Evolutionary conservation across 1,284 basidiomycete genomes (phyloP).

Genomic region (Ganoderma leucocontextum): DNA sequence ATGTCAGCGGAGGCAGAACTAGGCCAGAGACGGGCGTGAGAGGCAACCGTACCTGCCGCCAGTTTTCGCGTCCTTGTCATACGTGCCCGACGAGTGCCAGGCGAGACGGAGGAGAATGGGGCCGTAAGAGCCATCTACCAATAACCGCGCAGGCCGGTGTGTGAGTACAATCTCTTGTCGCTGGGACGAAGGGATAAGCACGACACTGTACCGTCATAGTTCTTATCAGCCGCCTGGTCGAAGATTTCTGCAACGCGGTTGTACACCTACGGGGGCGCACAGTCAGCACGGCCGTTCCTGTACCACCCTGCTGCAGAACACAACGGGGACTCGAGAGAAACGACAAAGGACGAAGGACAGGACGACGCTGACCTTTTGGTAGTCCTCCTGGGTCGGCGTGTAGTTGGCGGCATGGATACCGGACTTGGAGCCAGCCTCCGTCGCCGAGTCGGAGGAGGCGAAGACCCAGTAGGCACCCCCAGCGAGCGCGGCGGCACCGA

Average conservation of each 20-base stretch:
- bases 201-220: constrained; percentile 82
- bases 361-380: constrained; percentile 74
- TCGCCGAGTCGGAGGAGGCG: constrained; percentile 53
- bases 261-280: constrained; percentile 70
- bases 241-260: constrained; percentile 82
- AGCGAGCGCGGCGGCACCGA: constrained; percentile 60
- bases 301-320: background rate
- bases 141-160: background rate
- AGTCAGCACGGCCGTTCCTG: constrained; percentile 5
- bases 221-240: constrained; percentile 70
- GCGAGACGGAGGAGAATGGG: constrained; percentile 94
- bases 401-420: constrained; percentile 68
- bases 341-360: background rate
- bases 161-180: background rate
- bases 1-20: constrained; percentile 15
- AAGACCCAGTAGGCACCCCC: constrained; percentile 63
- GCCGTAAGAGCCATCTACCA: constrained; percentile 87
- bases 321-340: background rate
- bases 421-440: constrained; percentile 64
- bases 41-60: constrained; percentile 79
- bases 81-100: constrained; percentile 94
- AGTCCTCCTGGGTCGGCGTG: constrained; percentile 79
- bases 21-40: constrained; percentile 16
- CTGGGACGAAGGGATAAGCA: constrained; percentile 6
- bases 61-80: constrained; percentile 85